A percentile compares a stretch with the other conserved stretches of the same genome.
phyloP scores from a whole-genome alignment of 495 filamentous ascomycete species.

The Penicillium waksmanii region DNA sequence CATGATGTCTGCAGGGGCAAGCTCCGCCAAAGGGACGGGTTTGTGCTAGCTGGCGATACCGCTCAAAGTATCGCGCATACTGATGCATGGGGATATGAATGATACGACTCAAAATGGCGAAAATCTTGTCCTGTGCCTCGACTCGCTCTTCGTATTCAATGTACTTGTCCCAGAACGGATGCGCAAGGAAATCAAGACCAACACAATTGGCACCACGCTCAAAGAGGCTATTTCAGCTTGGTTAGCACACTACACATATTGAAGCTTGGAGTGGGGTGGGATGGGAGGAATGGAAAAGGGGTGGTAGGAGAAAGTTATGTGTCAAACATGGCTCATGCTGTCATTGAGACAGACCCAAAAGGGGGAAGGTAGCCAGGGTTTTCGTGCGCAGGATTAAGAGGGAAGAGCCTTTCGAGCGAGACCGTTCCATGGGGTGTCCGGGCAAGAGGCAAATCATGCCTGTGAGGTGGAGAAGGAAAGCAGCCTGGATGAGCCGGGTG shows the following conservation, averaged over 20 bases:
- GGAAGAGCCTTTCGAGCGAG: conserved; percentile 34
- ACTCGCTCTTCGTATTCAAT: conserved; percentile 92
- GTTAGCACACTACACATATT: conserved; percentile 38
- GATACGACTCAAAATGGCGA: conserved; percentile 80
- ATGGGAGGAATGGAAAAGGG: conserved; percentile 33
- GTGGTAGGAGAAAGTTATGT: conserved; percentile 32
- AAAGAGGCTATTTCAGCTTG: conserved; percentile 68
- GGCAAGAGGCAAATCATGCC: conserved; percentile 33
- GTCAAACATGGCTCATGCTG: conserved; percentile 50
- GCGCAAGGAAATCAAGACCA: conserved; percentile 89
- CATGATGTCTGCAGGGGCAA: conserved; percentile 70
- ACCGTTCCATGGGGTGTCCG: conserved; percentile 33
- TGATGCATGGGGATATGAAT: conserved; percentile 96
- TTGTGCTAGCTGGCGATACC: conserved; percentile 79
- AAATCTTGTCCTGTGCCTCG: conserved; percentile 84
- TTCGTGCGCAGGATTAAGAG: conserved; percentile 36
- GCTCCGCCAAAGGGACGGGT: conserved; percentile 70
- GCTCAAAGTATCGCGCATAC: conserved; percentile 93
- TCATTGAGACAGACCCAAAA: conserved; percentile 44
- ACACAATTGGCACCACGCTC: conserved; percentile 85
- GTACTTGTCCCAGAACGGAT: conserved; percentile 99
- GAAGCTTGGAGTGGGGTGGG: conserved; percentile 27
- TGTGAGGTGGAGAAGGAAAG: conserved; percentile 44
- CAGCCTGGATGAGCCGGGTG: conserved; percentile 60
- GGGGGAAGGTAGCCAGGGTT: conserved; percentile 36